A percentile compares a stretch with the other conserved stretches of the same genome.
Conservation (phyloP, 208 protist genomes). For the Leptomonas pyrrhocoris region DNA sequence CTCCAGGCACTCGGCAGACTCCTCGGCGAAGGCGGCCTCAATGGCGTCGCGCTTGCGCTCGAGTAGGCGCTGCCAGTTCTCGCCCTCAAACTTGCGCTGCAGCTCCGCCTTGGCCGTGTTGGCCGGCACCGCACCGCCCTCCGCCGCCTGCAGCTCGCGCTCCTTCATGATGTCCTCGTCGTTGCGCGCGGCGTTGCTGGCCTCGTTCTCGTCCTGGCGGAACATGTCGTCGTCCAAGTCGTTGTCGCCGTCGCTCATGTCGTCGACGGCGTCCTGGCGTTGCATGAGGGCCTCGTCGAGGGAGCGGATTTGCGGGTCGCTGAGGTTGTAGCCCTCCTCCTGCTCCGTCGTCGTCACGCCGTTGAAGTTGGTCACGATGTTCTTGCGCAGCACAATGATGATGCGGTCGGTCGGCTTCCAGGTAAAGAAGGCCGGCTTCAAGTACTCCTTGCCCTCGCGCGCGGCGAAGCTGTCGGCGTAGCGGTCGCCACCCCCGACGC, state of each 20-base stretch:
- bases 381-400: slow-evolving; percentile 74
- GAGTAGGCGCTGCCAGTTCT: slow-evolving; percentile 71
- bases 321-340: slow-evolving; percentile 58
- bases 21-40: slow-evolving; percentile 65
- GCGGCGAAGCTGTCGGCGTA: slow-evolving; percentile 79
- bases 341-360: slow-evolving; percentile 36
- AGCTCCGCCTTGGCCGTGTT: slow-evolving; percentile 34
- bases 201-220: slow-evolving; percentile 32
- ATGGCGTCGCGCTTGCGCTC: slow-evolving; percentile 60
- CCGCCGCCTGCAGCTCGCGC: slow-evolving; percentile 33
- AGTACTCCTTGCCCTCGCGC: slow-evolving; percentile 73
- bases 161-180: slow-evolving; percentile 44
- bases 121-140: slow-evolving; percentile 34
- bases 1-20: slow-evolving; percentile 59
- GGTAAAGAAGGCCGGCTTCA: slow-evolving; percentile 69
- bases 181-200: slow-evolving; percentile 15
- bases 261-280: slow-evolving; percentile 34
- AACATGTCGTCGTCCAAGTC: slow-evolving; percentile 57
- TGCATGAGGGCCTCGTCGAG: slow-evolving; percentile 64
- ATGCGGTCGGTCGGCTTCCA: slow-evolving; percentile 79
- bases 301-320: slow-evolving; percentile 56
- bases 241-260: slow-evolving; percentile 37
- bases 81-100: slow-evolving; percentile 54
- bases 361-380: slow-evolving; percentile 70
- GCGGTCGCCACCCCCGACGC: slow-evolving; percentile 31